Conservation (phyloP, 2,329 filamentous ascomycete genomes). For the Geosmithia flava region DNA sequence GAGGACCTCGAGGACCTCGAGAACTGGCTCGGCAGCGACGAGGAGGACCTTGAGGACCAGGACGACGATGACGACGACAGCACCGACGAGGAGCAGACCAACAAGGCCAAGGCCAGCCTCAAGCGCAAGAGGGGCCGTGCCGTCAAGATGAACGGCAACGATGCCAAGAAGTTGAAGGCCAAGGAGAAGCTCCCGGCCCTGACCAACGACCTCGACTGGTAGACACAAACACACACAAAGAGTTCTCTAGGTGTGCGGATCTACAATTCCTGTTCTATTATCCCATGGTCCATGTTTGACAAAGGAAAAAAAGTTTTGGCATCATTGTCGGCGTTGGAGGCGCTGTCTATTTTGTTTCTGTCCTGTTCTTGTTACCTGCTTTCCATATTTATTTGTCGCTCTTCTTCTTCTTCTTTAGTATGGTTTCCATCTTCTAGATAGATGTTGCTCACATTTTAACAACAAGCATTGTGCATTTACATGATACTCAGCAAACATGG, state of each 20-base stretch:
- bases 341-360: neutral
- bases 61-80: constrained; percentile 46
- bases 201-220: constrained; percentile 30
- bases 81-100: constrained; percentile 43
- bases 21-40: constrained; percentile 77
- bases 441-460: neutral
- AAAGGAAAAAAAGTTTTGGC: neutral
- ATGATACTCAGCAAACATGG: neutral
- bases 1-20: constrained; percentile 72
- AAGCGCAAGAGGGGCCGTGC: constrained; percentile 40
- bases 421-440: neutral
- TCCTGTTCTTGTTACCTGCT: neutral
- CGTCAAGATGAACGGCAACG: constrained; percentile 32
- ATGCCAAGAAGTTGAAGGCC: constrained; percentile 41
- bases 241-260: neutral
- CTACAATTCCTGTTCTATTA: constrained; percentile 12
- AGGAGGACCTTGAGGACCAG: constrained; percentile 42
- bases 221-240: constrained; percentile 1
- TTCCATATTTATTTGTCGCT: neutral
- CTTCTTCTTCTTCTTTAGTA: neutral
- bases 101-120: constrained; percentile 41
- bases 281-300: neutral
- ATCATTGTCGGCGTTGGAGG: neutral
- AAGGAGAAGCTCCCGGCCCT: constrained; percentile 36
- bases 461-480: neutral